Conservation (phyloP, 176 grass and related monocot genomes). For the Bromus sterilis region DNA sequence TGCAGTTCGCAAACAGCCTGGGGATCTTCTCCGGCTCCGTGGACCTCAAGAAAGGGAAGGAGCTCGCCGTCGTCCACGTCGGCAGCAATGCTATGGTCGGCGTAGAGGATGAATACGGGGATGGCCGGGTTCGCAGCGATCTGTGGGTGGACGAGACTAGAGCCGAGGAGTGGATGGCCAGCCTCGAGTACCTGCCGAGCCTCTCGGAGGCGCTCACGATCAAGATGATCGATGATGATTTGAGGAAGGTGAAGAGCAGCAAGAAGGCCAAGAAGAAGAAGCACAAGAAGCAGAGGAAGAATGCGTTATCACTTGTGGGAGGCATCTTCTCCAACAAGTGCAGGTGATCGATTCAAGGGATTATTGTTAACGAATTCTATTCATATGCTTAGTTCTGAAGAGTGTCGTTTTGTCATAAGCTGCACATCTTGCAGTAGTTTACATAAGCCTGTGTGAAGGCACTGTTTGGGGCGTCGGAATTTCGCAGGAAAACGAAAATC, state of each 20-base stretch:
- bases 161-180: conserved; percentile 45
- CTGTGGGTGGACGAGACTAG: conserved; percentile 34
- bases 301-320: conserved; percentile 12
- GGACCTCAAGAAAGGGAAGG: conserved; percentile 28
- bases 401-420: conserved; percentile 9
- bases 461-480: not conserved
- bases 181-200: conserved; percentile 48
- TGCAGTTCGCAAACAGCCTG: conserved; percentile 32
- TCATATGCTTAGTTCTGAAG: not conserved
- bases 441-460: not conserved
- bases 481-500: not conserved
- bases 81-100: not conserved
- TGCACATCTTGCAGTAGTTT: conserved; percentile 13
- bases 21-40: conserved; percentile 20
- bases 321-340: conserved; percentile 39
- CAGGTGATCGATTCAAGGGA: conserved; percentile 16
- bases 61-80: not conserved
- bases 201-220: conserved; percentile 45
- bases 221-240: conserved; percentile 46
- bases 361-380: not conserved
- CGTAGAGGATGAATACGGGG: not conserved
- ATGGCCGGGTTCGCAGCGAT: conserved; percentile 34
- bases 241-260: not conserved
- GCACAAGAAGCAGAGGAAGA: conserved; percentile 21
- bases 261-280: conserved; percentile 8